A percentile compares a stretch with the other conserved stretches of the same genome.
Evolutionary conservation across 2,329 filamentous ascomycete genomes (phyloP).

Genomic region (Phoma sp.): DNA sequence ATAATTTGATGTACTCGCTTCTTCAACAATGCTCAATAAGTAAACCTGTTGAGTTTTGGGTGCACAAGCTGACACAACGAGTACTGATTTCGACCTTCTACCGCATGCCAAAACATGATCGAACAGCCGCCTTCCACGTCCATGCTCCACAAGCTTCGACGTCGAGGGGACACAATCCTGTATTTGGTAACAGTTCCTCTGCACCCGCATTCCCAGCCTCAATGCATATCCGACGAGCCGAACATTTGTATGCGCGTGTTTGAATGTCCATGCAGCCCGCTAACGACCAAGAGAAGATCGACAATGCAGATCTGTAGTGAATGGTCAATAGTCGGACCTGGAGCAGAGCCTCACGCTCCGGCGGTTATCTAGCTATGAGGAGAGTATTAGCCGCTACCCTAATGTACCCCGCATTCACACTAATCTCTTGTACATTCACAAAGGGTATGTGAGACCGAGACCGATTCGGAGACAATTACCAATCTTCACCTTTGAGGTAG

Average conservation of each 20-base stretch:
- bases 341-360: neutral
- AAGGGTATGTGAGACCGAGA: neutral
- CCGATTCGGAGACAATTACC: neutral
- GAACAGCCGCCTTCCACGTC: neutral
- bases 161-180: neutral
- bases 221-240: neutral
- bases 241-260: neutral
- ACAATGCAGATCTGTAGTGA: neutral
- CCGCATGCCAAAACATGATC: neutral
- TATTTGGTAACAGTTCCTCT: neutral
- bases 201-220: neutral
- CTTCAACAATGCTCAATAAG: too few relatives aligned
- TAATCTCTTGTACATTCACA: neutral
- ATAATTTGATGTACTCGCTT: too few relatives aligned
- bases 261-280: neutral
- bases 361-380: neutral
- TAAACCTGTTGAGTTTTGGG: too few relatives aligned
- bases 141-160: neutral
- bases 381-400: neutral
- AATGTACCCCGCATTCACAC: neutral
- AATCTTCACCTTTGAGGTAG: neutral
- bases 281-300: conserved; percentile 1
- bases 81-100: neutral
- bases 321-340: neutral
- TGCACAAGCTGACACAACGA: neutral